Conservation (phyloP, 2,329 filamentous ascomycete species). For the Aspergillus quadricinctus region DNA sequence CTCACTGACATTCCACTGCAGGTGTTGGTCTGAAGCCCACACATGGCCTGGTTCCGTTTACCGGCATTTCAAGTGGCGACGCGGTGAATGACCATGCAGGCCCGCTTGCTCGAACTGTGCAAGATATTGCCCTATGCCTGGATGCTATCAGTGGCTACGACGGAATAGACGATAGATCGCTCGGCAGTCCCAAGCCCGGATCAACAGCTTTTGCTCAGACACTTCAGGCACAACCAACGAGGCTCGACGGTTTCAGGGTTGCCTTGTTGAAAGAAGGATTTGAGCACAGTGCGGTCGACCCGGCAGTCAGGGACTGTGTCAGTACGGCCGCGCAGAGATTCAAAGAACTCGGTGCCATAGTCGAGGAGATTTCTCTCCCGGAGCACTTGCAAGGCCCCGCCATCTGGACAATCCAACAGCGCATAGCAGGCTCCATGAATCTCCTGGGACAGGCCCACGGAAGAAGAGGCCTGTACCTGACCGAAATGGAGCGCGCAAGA, state of each 20-base stretch:
- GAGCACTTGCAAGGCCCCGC: conserved; percentile 42
- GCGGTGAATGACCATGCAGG: conserved; percentile 51
- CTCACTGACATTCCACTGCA: neutral
- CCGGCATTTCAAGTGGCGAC: conserved; percentile 47
- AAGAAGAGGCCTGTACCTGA: conserved; percentile 47
- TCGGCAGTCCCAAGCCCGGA: conserved; percentile 25
- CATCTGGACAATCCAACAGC: conserved; percentile 44
- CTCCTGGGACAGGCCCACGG: conserved; percentile 43
- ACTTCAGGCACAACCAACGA: conserved; percentile 5
- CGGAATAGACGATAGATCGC: conserved; percentile 45
- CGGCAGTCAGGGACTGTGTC: conserved; percentile 40
- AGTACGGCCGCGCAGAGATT: conserved; percentile 41
- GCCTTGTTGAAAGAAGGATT: conserved; percentile 47
- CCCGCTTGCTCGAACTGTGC: conserved; percentile 39
- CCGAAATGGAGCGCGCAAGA: conserved; percentile 48
- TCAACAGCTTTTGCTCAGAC: conserved; percentile 15
- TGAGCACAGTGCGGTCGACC: conserved; percentile 34
- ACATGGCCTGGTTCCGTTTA: conserved; percentile 50
- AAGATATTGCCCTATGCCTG: conserved; percentile 41
- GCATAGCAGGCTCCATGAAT: conserved; percentile 43
- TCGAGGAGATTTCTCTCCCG: conserved; percentile 51
- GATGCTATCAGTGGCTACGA: conserved; percentile 48
- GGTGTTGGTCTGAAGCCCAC: conserved; percentile 50
- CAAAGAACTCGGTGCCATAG: conserved; percentile 44
- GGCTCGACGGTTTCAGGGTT: conserved; percentile 26